Percentiles rank a stretch among this genome's conserved stretches.
phyloP scores from a whole-genome alignment of 495 filamentous ascomycete genomes.

The Penicillium longicatenatum region DNA sequence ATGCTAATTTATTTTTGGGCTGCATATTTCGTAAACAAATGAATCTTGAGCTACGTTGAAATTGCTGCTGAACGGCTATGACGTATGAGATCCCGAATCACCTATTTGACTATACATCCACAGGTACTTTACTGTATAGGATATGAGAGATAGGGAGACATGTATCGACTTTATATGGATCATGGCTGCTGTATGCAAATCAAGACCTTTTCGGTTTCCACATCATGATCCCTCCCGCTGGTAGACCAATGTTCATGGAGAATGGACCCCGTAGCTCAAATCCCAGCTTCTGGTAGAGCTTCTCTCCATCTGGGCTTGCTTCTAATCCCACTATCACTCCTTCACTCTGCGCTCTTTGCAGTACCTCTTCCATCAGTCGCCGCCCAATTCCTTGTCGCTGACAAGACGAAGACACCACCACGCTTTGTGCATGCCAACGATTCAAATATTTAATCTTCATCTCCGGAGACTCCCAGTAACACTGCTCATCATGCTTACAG shows the following conservation, averaged over 20 bases:
- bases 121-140: too few relatives aligned
- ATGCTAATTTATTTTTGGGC: background rate
- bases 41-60: background rate
- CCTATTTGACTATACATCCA: too few relatives aligned
- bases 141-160: too few relatives aligned
- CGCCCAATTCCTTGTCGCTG: conserved; percentile 12
- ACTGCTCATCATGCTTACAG: background rate
- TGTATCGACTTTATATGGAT: background rate
- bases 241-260: conserved; percentile 6
- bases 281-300: conserved; percentile 11
- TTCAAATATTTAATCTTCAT: conserved; percentile 12
- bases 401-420: conserved; percentile 12
- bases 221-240: conserved; percentile 9
- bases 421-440: conserved; percentile 12
- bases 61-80: background rate
- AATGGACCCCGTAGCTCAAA: conserved; percentile 12
- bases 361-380: conserved; percentile 8
- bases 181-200: background rate
- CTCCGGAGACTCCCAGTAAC: conserved; percentile 13
- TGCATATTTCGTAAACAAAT: background rate
- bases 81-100: background rate
- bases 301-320: conserved; percentile 14
- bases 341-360: conserved; percentile 1
- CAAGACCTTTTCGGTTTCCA: conserved; percentile 4
- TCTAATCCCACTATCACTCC: conserved; percentile 11